Base-by-base conservation (phyloP, 805 yeast species). In the Suhomyces sp. region DNA sequence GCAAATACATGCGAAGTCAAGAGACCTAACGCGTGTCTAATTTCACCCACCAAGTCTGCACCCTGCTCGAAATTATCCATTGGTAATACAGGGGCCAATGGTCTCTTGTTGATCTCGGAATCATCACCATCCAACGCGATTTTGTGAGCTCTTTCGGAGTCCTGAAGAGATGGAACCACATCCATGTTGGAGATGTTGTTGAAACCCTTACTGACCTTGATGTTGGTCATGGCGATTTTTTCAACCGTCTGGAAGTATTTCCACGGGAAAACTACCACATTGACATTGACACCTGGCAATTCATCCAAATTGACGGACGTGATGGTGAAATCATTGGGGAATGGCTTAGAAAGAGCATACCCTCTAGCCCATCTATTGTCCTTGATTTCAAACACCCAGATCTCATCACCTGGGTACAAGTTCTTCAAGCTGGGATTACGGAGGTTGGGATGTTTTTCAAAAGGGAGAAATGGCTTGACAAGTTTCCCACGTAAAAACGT, bases 351-450 rank as follows among this genome's bases (percentile, higher is more conserved):
- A 22, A 83, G 63, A 4, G 77, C 69, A 56, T 88, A 87, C 9
- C 88, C 95, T 47, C 95, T 70, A 16, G 80, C 87, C 95, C 95
- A 88, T 42, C 72, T 72, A 14, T 69, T 68, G 25, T 63, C 57
- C 56, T 74, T 67, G 31, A 72, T 63, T 53, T 87, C 95, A 52
- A 86, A 83, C 13, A 85, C 64, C 54, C 74, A 84, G 20, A 83
- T 78, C 43, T 81, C 86, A 57, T 86, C 95, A 22, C 95, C 95
- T 14, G 81, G 81, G 50, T 77, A 81, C 29, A 82, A 56, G 53
- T 82, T 76, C 40, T 64, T 65, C 57, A 69, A 72, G 42, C 66
- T 53, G 2, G 53, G 59, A 39, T 62, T 63, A 25, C 49, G 52
- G 40, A 67, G 54, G 19, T 58, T 54, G 4, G 71, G 70, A 40